These are phyloP conservation scores for Verticillium nubilum DNA, from an alignment of 2,329 filamentous ascomycete genomes.

Conservation along the genomic window DNA sequence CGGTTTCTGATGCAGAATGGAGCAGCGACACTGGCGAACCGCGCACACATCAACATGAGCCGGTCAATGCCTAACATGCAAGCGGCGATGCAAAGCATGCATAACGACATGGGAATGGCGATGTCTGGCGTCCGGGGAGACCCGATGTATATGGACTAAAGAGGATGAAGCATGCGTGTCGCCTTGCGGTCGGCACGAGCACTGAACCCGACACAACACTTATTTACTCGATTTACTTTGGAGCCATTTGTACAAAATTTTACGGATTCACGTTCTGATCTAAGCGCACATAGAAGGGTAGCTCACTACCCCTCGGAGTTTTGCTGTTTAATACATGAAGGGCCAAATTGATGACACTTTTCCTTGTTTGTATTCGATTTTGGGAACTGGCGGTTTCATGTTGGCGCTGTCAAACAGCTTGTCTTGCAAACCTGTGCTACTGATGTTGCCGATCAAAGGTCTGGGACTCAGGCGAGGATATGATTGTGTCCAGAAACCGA, in stretches of 20 bases:
- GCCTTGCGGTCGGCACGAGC: neutral
- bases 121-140: slow-evolving; percentile 40
- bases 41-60: slow-evolving; percentile 32
- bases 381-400: neutral
- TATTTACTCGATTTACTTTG: neutral
- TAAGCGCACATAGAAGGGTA: neutral
- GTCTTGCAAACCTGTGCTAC: too few relatives aligned
- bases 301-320: neutral
- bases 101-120: slow-evolving; percentile 37
- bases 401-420: neutral
- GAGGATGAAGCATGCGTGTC: neutral
- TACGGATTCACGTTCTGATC: slow-evolving; percentile 1
- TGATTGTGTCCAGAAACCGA: neutral
- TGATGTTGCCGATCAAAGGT: neutral
- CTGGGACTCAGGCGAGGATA: neutral
- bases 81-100: slow-evolving; percentile 33
- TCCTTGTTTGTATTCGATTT: neutral
- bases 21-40: slow-evolving; percentile 25
- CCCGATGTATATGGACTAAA: slow-evolving; percentile 47
- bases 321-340: slow-evolving; percentile 1
- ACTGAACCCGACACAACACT: neutral
- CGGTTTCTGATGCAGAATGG: slow-evolving; percentile 39
- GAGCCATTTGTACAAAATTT: neutral
- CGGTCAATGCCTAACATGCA: slow-evolving; percentile 42
- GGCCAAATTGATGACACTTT: neutral